Base-by-base conservation (phyloP, 1,284 basidiomycete genomes). In the Ganoderma multipileum region DNA sequence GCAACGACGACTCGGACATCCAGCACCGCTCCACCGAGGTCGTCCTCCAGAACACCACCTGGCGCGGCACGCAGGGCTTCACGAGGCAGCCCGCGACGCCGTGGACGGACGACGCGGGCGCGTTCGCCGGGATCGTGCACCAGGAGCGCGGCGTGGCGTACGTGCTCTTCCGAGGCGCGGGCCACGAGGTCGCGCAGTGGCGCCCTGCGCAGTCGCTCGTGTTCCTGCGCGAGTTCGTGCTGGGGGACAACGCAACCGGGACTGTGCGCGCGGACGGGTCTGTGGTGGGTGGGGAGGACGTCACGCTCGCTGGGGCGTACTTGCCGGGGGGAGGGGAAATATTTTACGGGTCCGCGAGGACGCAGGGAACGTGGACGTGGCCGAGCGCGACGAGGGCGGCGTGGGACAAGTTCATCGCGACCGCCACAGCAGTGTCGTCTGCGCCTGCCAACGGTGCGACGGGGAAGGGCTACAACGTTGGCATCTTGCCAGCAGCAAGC, bases 31-130 rank as follows among this genome's bases (percentile, higher is more conserved):
- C 75, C n/a, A 88, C 90, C 55, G 87, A 92, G 83, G 78, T 89
- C 89, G 73, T 50, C 82, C 65, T 69, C 69, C 71, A 79, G 75
- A 80, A 80, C 67, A 79, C 75, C 52, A 79, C 78, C 26, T 79
- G 91, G 70, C 89, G 90, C 44, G 89, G 88, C 16, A 86, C 87
- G 52, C 89, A 87, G 77, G 91, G 90, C 7, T 92, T 91, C 75
- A 85, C 88, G 12, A 82, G 84, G 61, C 83, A 83, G 71, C 90
- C 90, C 0, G 83, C 87, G 6, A 92, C 90, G 3, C 85, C 87
- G 1, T 92, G 78, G 77, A 74, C 72, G 61, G 75, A 77, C 65
- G 77, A 79, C 60, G 63, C 63, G 5, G 77, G 77, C 14, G 66
- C 67, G 14, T 76, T 79, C 57, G 76, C 76, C 12, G 79, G 79